Evolutionary conservation across 192 early-diverging fungal species (phyloP).

Genomic region (Gaertneriomyces semiglobifer): DNA sequence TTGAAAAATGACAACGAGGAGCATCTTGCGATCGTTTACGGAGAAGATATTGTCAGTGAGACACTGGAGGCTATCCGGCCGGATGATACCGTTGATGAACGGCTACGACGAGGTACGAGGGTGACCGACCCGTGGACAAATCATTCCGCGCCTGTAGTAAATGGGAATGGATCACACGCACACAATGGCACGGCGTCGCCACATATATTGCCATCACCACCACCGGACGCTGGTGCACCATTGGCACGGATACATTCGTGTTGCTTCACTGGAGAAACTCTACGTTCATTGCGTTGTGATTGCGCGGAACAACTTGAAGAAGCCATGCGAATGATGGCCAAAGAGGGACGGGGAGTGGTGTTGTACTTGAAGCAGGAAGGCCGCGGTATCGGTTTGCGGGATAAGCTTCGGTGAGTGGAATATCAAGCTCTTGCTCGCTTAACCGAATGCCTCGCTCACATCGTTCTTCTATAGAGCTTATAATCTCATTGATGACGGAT

Average conservation of each 20-base stretch:
- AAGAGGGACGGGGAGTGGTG: slow-evolving; percentile 84
- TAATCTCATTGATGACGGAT: slow-evolving; percentile 93
- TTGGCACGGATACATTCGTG: slow-evolving; percentile 92
- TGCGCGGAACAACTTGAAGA: slow-evolving; percentile 90
- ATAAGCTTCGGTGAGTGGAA: slow-evolving; percentile 77
- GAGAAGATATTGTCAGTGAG: slow-evolving; percentile 68
- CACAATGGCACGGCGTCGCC: slow-evolving; percentile 13
- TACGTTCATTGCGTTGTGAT: slow-evolving; percentile 87
- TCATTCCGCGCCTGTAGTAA: not conserved
- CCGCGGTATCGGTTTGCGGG: slow-evolving; percentile 86
- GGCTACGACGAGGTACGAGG: slow-evolving; percentile 76
- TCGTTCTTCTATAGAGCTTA: slow-evolving; percentile 70
- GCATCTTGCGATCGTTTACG: slow-evolving; percentile 93
- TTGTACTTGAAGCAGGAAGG: slow-evolving; percentile 96
- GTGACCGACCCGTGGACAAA: not conserved
- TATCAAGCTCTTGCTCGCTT: not conserved
- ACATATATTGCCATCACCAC: not conserved
- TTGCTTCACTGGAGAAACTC: slow-evolving; percentile 95
- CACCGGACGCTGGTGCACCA: slow-evolving; percentile 42
- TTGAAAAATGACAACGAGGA: slow-evolving; percentile 72
- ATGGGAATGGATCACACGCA: slow-evolving; percentile 16
- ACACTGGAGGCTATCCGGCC: slow-evolving; percentile 61
- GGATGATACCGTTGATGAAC: slow-evolving; percentile 75
- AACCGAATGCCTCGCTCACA: not conserved
- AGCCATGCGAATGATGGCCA: slow-evolving; percentile 84